Evolutionary conservation across 345 rosid species (phyloP).

Genomic region (Syzygium aqueum): DNA sequence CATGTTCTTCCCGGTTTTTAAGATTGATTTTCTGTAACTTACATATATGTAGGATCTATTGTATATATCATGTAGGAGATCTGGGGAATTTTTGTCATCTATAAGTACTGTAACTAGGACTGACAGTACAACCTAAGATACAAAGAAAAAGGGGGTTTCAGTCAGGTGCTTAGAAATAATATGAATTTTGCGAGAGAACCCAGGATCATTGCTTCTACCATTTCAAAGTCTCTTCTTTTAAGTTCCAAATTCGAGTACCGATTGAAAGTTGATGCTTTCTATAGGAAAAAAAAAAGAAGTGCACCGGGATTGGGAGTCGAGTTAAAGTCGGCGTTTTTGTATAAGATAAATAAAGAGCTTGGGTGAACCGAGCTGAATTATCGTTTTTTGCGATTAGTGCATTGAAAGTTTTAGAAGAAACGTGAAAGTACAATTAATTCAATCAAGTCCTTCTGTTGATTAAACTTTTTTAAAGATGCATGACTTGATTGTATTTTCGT

Average conservation of each 20-base stretch:
- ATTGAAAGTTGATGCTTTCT: not conserved
- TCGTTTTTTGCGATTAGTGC: too few species aligned
- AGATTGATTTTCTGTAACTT: slow-evolving; percentile 1
- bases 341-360: too few species aligned
- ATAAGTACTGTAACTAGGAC: not conserved
- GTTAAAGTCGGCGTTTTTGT: too few species aligned
- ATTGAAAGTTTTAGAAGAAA: fast-evolving
- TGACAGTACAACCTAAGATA: not conserved
- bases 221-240: not conserved
- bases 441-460: not conserved
- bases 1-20: not conserved
- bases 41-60: not conserved
- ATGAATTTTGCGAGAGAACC: not conserved
- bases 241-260: not conserved
- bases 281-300: too few species aligned
- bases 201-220: not conserved
- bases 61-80: slow-evolving; percentile 5
- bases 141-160: not conserved
- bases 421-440: fast-evolving
- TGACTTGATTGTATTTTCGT: fast-evolving
- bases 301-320: too few species aligned
- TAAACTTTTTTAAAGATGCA: too few species aligned
- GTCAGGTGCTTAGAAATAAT: not conserved
- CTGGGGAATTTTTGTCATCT: not conserved
- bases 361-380: too few species aligned